These are phyloP conservation scores for Colletotrichum sidae DNA, from an alignment of 2,329 filamentous ascomycete species.

Conservation along the genomic window DNA sequence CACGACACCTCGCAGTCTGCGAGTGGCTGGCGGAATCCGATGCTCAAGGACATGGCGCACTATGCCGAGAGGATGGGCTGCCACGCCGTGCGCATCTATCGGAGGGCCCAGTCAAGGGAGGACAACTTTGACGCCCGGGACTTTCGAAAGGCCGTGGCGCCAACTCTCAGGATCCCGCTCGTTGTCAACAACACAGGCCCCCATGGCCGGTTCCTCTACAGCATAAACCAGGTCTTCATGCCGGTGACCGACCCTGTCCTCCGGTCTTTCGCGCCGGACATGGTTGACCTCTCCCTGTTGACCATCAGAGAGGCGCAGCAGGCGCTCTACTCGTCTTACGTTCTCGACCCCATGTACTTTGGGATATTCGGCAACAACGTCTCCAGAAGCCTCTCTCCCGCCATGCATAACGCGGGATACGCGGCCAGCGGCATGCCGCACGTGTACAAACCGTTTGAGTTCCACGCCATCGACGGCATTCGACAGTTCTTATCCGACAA, in stretches of 20 bases:
- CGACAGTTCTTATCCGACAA: conserved; percentile 72
- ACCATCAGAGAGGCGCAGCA: conserved; percentile 73
- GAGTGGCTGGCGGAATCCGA: conserved; percentile 64
- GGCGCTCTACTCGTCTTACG: conserved; percentile 74
- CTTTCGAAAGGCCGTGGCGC: conserved; percentile 61
- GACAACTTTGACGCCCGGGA: conserved; percentile 72
- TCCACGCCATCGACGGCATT: conserved; percentile 70
- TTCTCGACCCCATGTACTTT: conserved; percentile 76
- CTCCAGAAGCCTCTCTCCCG: conserved; percentile 78
- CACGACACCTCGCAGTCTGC: conserved; percentile 53
- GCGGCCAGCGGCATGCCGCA: conserved; percentile 76
- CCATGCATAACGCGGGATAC: conserved; percentile 81
- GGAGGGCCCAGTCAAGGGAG: conserved; percentile 63
- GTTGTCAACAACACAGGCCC: conserved; percentile 74
- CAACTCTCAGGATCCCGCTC: conserved; percentile 60
- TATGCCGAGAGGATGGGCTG: conserved; percentile 68
- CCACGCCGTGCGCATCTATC: conserved; percentile 70
- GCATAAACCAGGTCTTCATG: conserved; percentile 73
- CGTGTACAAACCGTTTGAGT: conserved; percentile 71
- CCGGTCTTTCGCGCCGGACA: conserved; percentile 37
- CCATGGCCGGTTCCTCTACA: conserved; percentile 72
- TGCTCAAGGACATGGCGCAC: conserved; percentile 67
- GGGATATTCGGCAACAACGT: conserved; percentile 79
- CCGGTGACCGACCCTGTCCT: conserved; percentile 62
- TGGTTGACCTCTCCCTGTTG: conserved; percentile 45